These are phyloP conservation scores for Mucor velutinosus DNA, from an alignment of 371 early-diverging fungal species.

Conservation along the genomic window DNA sequence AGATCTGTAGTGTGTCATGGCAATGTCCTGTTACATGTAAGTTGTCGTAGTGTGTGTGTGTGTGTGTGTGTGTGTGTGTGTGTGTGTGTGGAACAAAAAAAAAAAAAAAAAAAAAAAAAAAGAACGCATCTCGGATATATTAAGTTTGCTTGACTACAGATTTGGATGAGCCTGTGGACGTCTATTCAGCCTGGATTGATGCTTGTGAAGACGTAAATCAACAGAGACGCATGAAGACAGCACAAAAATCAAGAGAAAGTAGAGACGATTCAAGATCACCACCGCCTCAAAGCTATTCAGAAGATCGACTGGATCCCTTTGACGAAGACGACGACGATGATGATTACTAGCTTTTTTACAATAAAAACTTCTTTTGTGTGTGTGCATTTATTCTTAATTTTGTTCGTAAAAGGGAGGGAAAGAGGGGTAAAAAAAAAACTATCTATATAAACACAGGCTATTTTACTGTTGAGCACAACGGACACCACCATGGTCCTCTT, in stretches of 20 bases:
- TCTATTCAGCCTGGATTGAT: conserved; percentile 87
- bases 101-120: not conserved
- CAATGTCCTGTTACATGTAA: conserved; percentile 71
- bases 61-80: not conserved
- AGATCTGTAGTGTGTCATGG: conserved; percentile 74
- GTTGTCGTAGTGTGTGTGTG: conserved; percentile 9
- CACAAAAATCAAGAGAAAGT: conserved; percentile 18
- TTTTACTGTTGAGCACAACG: conserved; percentile 87
- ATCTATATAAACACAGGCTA: not conserved
- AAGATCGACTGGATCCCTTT: conserved; percentile 34
- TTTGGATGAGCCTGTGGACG: conserved; percentile 80
- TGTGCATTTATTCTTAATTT: not conserved
- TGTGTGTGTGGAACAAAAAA: not conserved
- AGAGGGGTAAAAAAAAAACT: not conserved
- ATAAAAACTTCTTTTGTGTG: not conserved
- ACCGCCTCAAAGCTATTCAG: conserved; percentile 19
- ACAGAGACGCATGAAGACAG: conserved; percentile 26
- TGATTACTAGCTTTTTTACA: conserved; percentile 6
- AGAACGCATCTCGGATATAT: not conserved
- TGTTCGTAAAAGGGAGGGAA: not conserved
- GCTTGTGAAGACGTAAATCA: conserved; percentile 74
- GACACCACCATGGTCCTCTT: conserved; percentile 59
- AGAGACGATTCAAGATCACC: conserved; percentile 23
- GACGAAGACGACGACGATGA: conserved; percentile 43
- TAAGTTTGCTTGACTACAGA: conserved; percentile 32